Base-by-base conservation (phyloP, 1,284 basidiomycete genomes). In the Kalmanozyma brasiliensis region DNA sequence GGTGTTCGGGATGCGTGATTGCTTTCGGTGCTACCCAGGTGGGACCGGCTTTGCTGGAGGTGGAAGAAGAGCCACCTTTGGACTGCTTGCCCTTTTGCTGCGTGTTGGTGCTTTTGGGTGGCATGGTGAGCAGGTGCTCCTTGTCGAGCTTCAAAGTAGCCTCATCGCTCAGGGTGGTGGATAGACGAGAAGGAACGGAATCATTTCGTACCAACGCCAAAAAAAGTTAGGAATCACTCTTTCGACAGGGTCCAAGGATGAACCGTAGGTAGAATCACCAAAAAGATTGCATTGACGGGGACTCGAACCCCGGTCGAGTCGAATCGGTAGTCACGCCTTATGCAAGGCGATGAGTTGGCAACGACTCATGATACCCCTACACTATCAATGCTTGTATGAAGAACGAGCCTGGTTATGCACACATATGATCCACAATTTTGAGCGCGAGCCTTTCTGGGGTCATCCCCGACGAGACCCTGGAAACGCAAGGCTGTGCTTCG, bases 261-360 rank as follows among this genome's bases (percentile, higher is more conserved):
- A 29, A 11, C 26, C 11, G 13, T 5, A 24, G 5, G 9, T 19
- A 41, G 55, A 51, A 58, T n/a, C 33, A 30, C 2, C 23, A 36
- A 46, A 52, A 55, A 29, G 23, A 30, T 24, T 71, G 67, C 67
- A 71, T 71, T 71, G 67, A 71, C 67, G 67, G 67, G 67, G 67
- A 66, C 62, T 71, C 67, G 67, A 71, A 71, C 67, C 67, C 67
- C 67, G 67, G 67, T 71, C 67, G 63, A 67, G 68, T 61, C 68
- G 68, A 66, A 66, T 62, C 55, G 52, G 62, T 65, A 49, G 41
- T 52, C 52, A 57, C 57, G 40, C 29, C 48, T 52, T 14, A 13
- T 19, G 17, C 26, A 56, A n/a, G 42, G 35, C 47, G 57, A 60
- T 56, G 63, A 56, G 56, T 64, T n/a, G 63, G 63, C 63, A 66